Base-by-base conservation (phyloP, 495 filamentous ascomycete species). In the Lophiostoma macrostomum region DNA sequence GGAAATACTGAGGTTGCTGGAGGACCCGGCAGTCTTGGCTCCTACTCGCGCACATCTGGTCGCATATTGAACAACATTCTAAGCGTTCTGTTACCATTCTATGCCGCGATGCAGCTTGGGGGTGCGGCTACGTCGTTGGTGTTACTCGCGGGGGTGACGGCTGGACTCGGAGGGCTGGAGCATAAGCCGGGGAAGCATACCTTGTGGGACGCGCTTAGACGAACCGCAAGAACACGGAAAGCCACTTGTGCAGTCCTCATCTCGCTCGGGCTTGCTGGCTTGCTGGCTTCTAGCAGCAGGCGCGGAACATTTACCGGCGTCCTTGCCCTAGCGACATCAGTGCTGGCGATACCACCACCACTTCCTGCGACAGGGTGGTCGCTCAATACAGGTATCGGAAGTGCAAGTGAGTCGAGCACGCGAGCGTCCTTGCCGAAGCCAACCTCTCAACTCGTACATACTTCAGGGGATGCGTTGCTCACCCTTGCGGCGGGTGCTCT, bases 31-130 rank as follows among this genome's bases (percentile, higher is more conserved):
- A 22, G 19, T 20, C 3, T 12, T 55, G 13, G 40, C 55, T n/a
- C n/a, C n/a, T n/a, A n/a, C n/a, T n/a, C n/a, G n/a, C 31, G 32
- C 18, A 53, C 41, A 13, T 19, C 53, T 13, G 12, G 23, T 18
- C 55, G 42, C 20, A 45, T 63, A 5, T 28, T 29, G 25, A 52
- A 37, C 31, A 67, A 65, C 20, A 60, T 64, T 7, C 20, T 70
- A 12, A 66, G 65, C 14, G 63, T 82, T 25, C 73, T 70, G 18
- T 57, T 84, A 18, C 81, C 81, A 0, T 76, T 80, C 50, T 82
- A 80, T 53, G 78, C 80, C 18, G 60, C 76, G 0, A 64, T 80
- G 58, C 74, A 80, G 29, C 63, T 83, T 16, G 81, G 81, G 19
- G 80, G 75, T 5, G 70, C 76, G 46, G 64, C 77, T 23, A 75